These are phyloP conservation scores for Arthrobotrys pseudoclavata DNA, from an alignment of 2,329 filamentous ascomycete genomes.

Conservation along the genomic window DNA sequence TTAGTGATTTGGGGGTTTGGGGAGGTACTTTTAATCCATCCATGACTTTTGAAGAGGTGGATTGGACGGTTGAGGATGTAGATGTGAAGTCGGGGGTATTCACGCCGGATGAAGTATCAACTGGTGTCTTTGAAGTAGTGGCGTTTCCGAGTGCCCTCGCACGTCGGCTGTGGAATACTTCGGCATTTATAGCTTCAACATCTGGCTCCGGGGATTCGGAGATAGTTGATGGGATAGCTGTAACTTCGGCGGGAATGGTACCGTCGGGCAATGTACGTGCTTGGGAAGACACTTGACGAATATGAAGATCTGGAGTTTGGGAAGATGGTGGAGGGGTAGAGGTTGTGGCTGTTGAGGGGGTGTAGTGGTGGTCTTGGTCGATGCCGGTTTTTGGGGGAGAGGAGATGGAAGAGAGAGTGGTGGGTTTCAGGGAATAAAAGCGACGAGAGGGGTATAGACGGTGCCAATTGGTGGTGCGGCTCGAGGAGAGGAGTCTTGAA, in stretches of 20 bases:
- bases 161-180: constrained; percentile 74
- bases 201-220: constrained; percentile 62
- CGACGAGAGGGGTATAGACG: constrained; percentile 12
- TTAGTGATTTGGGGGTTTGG: constrained; percentile 62
- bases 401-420: constrained; percentile 47
- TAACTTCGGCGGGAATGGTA: constrained; percentile 67
- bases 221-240: constrained; percentile 56
- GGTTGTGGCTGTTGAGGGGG: constrained; percentile 67
- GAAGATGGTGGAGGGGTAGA: constrained; percentile 64
- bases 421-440: constrained; percentile 53
- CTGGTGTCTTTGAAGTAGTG: constrained; percentile 63
- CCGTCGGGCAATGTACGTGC: constrained; percentile 69
- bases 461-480: constrained; percentile 15
- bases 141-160: constrained; percentile 65
- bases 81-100: constrained; percentile 56
- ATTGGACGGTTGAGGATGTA: constrained; percentile 51
- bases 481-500: constrained; percentile 6
- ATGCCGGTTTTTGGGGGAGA: constrained; percentile 65
- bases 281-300: constrained; percentile 69
- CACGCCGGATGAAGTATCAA: constrained; percentile 61
- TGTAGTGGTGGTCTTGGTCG: constrained; percentile 71
- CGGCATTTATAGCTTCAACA: constrained; percentile 72
- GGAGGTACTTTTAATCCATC: constrained; percentile 66
- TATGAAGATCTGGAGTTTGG: constrained; percentile 66
- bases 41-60: constrained; percentile 45